Base-by-base conservation (phyloP, 305 asterid species). In the Coffea humblotiana region DNA sequence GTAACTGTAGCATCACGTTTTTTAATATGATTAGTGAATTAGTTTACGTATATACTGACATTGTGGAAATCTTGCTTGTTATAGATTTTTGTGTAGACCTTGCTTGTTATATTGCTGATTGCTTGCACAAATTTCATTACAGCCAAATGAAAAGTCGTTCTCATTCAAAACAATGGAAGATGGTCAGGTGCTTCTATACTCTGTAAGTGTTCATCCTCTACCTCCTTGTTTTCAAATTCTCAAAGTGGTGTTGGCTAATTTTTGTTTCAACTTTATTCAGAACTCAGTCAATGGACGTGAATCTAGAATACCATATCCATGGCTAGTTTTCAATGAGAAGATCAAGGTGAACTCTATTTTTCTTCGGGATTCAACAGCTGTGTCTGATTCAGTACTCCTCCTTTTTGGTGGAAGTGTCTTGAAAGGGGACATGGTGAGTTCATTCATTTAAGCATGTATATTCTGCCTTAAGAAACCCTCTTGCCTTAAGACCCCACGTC, bases 101-200 rank as follows among this genome's bases (percentile, higher is more conserved):
- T 18, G 4, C 29, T 21, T 27, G 45, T 66, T 77, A 56, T 40
- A 21, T 52, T 72, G 79, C 35, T 48, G 63, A 67, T 72, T 72
- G 14, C 72, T 78, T 40, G 37, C 19, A 56, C 77, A 32, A 81
- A 72, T 81, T 83, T 83, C 61, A 79, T 90, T 56, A 78, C 95
- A 96, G 99, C 93, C 90, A 81, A 96, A 96, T 79, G 97, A 94
- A 37, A 94, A 88, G 88, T 87, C 97, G 40, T 91, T 91, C 87
- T 90, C 92, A 79, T 89, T 94, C 86, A 96, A 94, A 90, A 94
- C 99, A 13, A 96, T 94, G 99, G 98, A 96, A 87, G 99, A 96
- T 73, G 99, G 99, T 75, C 88, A 80, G 58, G 98, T 92, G 84
- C 91, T 86, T 86, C 81, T 92, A 78, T 83, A 92, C 91, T 91